Base-by-base conservation (phyloP, 2,329 filamentous ascomycete species). In the Nannizziopsis arthrosporioides region DNA sequence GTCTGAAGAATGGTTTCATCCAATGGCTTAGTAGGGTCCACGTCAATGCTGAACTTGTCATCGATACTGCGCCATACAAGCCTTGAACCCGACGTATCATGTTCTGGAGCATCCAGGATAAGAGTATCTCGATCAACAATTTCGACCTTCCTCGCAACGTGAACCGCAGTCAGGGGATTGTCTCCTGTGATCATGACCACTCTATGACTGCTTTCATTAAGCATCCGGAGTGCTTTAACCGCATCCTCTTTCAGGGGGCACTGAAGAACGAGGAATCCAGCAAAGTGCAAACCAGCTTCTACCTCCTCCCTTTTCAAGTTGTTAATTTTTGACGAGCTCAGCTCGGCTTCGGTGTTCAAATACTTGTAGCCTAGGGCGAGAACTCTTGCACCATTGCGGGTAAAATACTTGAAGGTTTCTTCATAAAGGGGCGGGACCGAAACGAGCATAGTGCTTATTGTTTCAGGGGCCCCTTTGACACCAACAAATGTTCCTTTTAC, bases 141-240 rank as follows among this genome's bases (percentile, higher is more conserved):
- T 65, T 98, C 92, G 19, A 98, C 92, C 64, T 95, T 83, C 53
- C 84, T 82, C 12, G 92, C 92, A 49, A 98, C 92, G 62, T 98
- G 90, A 9, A 94, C 86, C 55, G 92, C 92, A 36, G 92, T 98
- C 45, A 98, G 76, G 10, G 92, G 90, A 65, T 98, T 98, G 66
- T 98, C 92, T 63, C 92, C 92, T 51, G 92, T 98, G 56, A 98
- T 98, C 92, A 98, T 98, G 57, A 98, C 85, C 41, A 94, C 88
- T 58, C 92, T 86, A 67, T 98, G 92, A 69, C 89, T 96, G 68
- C 90, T 96, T 72, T 98, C 92, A 63, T 95, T 98, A 58, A 98
- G 77, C 87, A 96, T 95, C 55, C 84, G 86, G 36, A 98, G 86
- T 35, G 92, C 82, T 64, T 92, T 82, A 68, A 93, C 85, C 41